Percentiles rank a stretch among this genome's conserved stretches.
Evolutionary conservation across 495 filamentous ascomycete genomes (phyloP).

Genomic region (Friedmanniomyces simplex): DNA sequence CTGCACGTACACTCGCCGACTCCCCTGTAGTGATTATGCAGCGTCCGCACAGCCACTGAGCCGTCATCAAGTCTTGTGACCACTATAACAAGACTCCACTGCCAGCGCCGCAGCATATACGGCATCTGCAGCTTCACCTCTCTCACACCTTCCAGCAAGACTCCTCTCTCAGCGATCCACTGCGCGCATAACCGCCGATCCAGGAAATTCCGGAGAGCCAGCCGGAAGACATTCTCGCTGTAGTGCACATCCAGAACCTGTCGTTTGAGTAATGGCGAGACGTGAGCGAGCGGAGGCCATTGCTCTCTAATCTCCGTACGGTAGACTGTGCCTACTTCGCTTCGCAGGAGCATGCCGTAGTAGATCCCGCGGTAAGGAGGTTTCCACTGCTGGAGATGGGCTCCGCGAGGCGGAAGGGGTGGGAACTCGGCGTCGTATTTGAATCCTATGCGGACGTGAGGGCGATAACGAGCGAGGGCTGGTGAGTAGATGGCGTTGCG

Average conservation of each 20-base stretch:
- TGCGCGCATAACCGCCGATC: neutral
- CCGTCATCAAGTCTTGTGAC: neutral
- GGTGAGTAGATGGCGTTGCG: slow-evolving; percentile 1
- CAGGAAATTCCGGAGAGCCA: neutral
- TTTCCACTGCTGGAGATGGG: neutral
- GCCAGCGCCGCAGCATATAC: neutral
- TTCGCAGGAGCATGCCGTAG: neutral
- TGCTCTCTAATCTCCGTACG: neutral
- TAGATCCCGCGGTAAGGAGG: neutral
- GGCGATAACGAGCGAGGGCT: neutral
- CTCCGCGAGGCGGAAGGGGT: neutral
- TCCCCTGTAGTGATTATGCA: neutral
- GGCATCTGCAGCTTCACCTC: neutral
- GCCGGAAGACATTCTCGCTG: neutral
- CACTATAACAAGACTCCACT: neutral
- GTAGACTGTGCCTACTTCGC: neutral
- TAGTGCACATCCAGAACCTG: neutral
- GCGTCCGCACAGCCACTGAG: neutral
- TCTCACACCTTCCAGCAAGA: neutral
- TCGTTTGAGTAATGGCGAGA: neutral
- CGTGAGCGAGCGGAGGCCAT: neutral
- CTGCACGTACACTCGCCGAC: neutral
- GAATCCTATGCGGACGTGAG: neutral
- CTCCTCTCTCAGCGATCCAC: neutral
- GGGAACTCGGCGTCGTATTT: neutral